Conservation (phyloP, 208 protist genomes). For the Leishmania aethiopica region DNA sequence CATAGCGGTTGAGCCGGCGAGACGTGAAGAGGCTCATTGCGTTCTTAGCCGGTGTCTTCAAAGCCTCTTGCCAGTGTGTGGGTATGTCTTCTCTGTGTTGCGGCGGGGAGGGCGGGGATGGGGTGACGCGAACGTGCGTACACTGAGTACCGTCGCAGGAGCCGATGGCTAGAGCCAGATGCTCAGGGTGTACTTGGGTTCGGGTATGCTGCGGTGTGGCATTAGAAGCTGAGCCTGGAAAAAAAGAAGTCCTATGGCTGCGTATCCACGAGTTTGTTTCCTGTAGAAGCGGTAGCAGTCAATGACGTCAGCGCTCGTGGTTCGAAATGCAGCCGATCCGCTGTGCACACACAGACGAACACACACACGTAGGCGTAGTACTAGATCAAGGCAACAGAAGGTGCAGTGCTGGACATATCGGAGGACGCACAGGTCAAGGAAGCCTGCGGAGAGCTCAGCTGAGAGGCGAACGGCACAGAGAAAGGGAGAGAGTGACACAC, state of each 20-base stretch:
- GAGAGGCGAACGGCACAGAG: neutral
- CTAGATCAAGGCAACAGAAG: neutral
- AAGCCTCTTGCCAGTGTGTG: neutral
- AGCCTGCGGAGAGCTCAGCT: neutral
- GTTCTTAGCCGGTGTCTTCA: neutral
- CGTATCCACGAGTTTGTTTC: neutral
- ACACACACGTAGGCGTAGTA: neutral
- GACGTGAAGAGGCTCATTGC: slow-evolving; percentile 9
- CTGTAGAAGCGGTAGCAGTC: neutral
- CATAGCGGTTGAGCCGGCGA: slow-evolving; percentile 11
- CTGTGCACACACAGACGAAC: neutral
- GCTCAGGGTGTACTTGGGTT: neutral
- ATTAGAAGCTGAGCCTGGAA: neutral
- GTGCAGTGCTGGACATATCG: neutral
- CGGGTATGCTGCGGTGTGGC: neutral
- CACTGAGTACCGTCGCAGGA: neutral
- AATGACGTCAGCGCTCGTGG: neutral
- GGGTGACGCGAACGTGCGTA: neutral
- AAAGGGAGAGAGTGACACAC: neutral
- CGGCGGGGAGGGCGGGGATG: neutral
- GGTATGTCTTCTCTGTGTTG: neutral
- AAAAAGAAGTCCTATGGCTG: neutral
- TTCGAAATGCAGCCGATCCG: neutral
- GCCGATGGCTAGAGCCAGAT: neutral
- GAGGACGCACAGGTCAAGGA: neutral